A percentile compares a stretch with the other conserved stretches of the same genome.
phyloP scores from a whole-genome alignment of 192 early-diverging fungal species.

The Backusella parvicylindrica region DNA sequence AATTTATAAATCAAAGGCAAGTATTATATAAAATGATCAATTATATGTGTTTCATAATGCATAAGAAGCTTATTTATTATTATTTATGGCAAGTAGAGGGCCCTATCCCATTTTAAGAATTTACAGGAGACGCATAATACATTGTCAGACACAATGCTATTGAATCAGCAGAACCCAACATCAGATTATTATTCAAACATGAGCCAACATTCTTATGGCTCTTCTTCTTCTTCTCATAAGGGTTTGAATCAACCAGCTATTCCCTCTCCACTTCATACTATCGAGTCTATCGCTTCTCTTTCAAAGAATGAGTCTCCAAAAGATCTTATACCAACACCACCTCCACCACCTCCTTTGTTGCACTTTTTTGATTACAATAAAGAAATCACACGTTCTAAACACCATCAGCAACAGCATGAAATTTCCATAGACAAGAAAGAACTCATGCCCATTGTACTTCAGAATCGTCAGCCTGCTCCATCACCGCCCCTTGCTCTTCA shows the following conservation, averaged over 20 bases:
- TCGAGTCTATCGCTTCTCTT: neutral
- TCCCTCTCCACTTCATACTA: slow-evolving; percentile 4
- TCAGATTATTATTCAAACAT: neutral
- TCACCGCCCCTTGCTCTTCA: neutral
- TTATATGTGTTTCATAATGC: neutral
- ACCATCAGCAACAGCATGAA: neutral
- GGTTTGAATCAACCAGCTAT: neutral
- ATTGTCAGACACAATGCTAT: slow-evolving; percentile 28
- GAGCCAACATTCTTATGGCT: neutral
- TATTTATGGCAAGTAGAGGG: slow-evolving; percentile 5
- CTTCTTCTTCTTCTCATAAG: slow-evolving; percentile 7
- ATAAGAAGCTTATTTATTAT: neutral
- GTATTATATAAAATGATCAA: slow-evolving; percentile 29
- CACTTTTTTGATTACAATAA: neutral
- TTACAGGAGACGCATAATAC: slow-evolving; percentile 27
- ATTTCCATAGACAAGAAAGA: neutral
- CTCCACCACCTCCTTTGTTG: neutral
- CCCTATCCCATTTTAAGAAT: slow-evolving; percentile 26
- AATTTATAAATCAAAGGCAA: slow-evolving; percentile 22
- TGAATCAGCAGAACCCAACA: neutral
- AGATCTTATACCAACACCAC: neutral
- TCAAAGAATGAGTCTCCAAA: neutral
- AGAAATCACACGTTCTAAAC: neutral
- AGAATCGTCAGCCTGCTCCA: neutral
- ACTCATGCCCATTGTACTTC: neutral